Base-by-base conservation (phyloP, 768 basidiomycete genomes). In the Pholiota molesta region DNA sequence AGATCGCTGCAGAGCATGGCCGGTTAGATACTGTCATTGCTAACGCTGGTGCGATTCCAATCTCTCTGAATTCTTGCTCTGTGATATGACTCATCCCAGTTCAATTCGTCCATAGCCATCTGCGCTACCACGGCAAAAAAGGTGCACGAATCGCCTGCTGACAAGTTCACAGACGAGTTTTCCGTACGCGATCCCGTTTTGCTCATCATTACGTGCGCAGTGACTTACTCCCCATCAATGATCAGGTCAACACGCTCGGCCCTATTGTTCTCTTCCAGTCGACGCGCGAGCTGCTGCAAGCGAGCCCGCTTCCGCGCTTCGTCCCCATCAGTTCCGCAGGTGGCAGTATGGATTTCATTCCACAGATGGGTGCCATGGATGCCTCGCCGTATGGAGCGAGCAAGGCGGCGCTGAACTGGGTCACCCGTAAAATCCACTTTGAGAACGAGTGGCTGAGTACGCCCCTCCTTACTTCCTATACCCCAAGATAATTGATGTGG, bases 241-340 rank as follows among this genome's bases (percentile, higher is more conserved):
- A 37, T 5, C 33, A 56, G 44, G 54, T 56, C 2, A 61, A 61
- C 37, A 45, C 39, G 3, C 5, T 51, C 2, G 44, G 60, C 8
- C 40, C 31, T 21, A 21, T 47, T 10, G 54, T 61, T 8, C 60
- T 61, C 6, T 55, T 61, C 23, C 40, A 61, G 26, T 19, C 53
- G 1, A 7, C 56, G 7, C 54, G 47, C n/a, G 45, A 21, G 16
- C 26, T 61, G 1, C 60, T 61, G 29, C 40, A 56, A 47, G 45
- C 53, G 6, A 31, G 31, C 31, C 3, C 31, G 31, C 3, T 7
- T 2, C 31, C 31, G 31, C 31, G 31, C 3, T 31, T 31, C 31
- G 31, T 31, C 31, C 31, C 31, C 31, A 31, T 31, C 31, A 31
- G 31, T 5, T 31, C 31, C 4, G 26, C 2, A 26, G 4, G 26